Conservation (phyloP, 2,329 filamentous ascomycete genomes). For the Aspergillus eucalypticola region DNA sequence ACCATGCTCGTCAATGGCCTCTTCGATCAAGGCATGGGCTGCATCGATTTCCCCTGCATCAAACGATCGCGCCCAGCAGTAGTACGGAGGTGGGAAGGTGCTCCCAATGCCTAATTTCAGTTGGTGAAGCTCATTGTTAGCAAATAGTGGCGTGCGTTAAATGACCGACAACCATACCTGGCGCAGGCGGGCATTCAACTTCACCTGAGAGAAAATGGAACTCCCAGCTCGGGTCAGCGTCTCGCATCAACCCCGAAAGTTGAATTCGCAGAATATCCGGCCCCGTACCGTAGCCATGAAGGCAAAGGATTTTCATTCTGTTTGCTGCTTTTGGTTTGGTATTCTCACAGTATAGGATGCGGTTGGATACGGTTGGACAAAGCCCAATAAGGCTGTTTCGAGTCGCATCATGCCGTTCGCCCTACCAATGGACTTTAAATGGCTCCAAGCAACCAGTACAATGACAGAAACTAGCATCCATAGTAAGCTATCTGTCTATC, state of each 20-base stretch:
- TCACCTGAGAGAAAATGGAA: slow-evolving; percentile 17
- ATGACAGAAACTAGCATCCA: too few species aligned
- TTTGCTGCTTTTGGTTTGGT: not conserved
- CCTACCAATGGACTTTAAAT: too few species aligned
- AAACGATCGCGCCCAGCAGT: slow-evolving; percentile 12
- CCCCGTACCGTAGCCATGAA: slow-evolving; percentile 26
- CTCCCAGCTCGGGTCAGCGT: slow-evolving; percentile 15
- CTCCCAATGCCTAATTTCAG: not conserved
- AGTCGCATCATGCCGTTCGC: too few species aligned
- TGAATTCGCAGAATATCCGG: slow-evolving; percentile 18
- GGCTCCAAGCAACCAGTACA: too few species aligned
- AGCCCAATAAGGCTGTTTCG: too few species aligned
- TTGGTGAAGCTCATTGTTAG: too few species aligned
- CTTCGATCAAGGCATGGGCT: slow-evolving; percentile 16
- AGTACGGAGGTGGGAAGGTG: slow-evolving; percentile 18
- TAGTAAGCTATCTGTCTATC: too few species aligned
- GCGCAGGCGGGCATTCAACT: not conserved
- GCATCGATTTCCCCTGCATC: slow-evolving; percentile 11
- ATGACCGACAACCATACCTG: not conserved
- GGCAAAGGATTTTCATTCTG: slow-evolving; percentile 27
- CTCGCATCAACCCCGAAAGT: slow-evolving; percentile 7
- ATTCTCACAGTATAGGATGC: too few species aligned
- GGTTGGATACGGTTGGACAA: too few species aligned
- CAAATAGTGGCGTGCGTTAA: too few species aligned
- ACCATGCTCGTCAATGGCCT: slow-evolving; percentile 22